Evolutionary conservation across 2,329 filamentous ascomycete genomes (phyloP), one percentile per base, ranked within the genome.

Genomic region (Arthroderma uncinatum): DNA sequence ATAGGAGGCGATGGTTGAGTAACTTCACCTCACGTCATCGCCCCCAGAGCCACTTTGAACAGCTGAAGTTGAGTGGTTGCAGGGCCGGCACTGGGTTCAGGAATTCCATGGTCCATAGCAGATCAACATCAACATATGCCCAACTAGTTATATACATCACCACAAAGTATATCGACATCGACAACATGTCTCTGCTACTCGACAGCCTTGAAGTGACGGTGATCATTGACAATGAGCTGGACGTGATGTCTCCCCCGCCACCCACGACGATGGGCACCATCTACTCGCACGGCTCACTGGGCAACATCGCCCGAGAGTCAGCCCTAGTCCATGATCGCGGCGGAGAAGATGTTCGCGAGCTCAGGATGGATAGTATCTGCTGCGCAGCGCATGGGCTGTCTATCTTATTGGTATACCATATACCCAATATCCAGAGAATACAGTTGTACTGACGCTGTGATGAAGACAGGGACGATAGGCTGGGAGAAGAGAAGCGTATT

Each of bases 371-470:
- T 40, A 72, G 72, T 50, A 71, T 80, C 4, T 79, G 78, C 64
- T 81, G 79, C 60, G 76, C 77, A 12, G 78, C 79, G 0, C 78
- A 81, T 66, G 79, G 79, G 0, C 64, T 81, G 30, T 80, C 77
- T 2, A 71, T 81, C 14, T 67, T 80, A 33, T 72, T 81, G 56
- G 76, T 37, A 14, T 6, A 37, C 6, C 10, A 12, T n/a, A 14
- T 48, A 10, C 12, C 16, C 3, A 25, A 14, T 48, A 10, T 12
- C 16, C 3, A 25, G 21, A 44, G 28, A 57, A 30, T 40, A 42
- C 16, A 42, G 30, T 59, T 8, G 3, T 4, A 6, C 44, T 50
- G 44, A 50, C 44, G 14, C 4, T 19, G 44, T 8, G 23, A 28
- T 8, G 23, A 28, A 77, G 76, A 81, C 77, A 0, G 78, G 72